phyloP scores from a whole-genome alignment of 176 grass and related monocot genomes.

The Zea luxurians region DNA sequence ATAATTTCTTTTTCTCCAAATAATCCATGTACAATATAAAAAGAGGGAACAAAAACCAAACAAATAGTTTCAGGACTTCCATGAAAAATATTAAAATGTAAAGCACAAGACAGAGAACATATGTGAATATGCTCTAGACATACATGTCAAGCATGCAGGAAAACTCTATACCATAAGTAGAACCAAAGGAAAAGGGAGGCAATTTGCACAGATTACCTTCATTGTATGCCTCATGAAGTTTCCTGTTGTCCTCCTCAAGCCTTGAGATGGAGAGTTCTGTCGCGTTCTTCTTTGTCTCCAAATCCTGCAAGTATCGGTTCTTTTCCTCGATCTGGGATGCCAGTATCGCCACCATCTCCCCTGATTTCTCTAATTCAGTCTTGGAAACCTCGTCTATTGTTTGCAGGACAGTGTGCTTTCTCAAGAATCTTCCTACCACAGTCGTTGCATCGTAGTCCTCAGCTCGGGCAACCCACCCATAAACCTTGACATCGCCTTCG shows the following conservation, averaged over 20 bases:
- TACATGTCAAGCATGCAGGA: slow-evolving; percentile 1
- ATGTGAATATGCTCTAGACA: background rate
- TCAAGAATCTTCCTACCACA: slow-evolving; percentile 59
- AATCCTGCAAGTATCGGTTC: slow-evolving; percentile 61
- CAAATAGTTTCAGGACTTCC: slow-evolving; percentile 10
- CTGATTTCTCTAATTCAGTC: slow-evolving; percentile 43
- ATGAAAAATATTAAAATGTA: background rate
- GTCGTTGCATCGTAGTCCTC: slow-evolving; percentile 48
- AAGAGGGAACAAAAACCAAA: background rate
- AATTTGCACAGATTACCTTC: slow-evolving; percentile 48
- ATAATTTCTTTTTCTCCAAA: background rate
- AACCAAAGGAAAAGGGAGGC: background rate
- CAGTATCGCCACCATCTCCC: slow-evolving; percentile 52
- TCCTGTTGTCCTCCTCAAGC: slow-evolving; percentile 61
- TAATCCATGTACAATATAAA: slow-evolving; percentile 16
- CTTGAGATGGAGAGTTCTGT: slow-evolving; percentile 51
- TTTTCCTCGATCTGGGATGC: slow-evolving; percentile 65
- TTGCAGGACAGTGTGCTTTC: slow-evolving; percentile 57
- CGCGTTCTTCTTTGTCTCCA: slow-evolving; percentile 71
- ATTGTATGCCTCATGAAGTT: slow-evolving; percentile 65
- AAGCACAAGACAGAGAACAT: slow-evolving; percentile 21
- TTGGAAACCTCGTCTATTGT: slow-evolving; percentile 60
- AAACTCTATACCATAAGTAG: slow-evolving; percentile 16
- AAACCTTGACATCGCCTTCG: slow-evolving; percentile 38
- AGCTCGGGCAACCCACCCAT: slow-evolving; percentile 73